Percentiles rank a stretch among this genome's conserved stretches.
phyloP scores from a whole-genome alignment of 345 rosid genomes.

The Salix koriyanagi region DNA sequence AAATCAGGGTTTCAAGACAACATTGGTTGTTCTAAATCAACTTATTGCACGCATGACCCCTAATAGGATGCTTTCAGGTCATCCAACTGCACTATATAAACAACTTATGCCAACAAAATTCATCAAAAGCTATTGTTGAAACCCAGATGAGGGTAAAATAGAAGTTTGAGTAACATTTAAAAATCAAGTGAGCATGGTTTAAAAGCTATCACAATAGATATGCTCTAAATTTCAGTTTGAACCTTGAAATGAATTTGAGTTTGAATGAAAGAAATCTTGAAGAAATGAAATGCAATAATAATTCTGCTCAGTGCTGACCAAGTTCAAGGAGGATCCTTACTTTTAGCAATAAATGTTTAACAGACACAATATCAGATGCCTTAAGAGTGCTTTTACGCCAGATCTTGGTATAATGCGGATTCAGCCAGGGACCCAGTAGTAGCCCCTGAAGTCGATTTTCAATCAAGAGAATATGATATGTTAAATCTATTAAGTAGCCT shows the following conservation, averaged over 20 bases:
- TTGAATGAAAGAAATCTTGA: background rate
- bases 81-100: background rate
- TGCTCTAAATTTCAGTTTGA: background rate
- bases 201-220: background rate
- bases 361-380: slow-evolving; percentile 50
- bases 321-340: slow-evolving; percentile 39
- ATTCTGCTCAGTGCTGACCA: background rate
- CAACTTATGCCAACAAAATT: background rate
- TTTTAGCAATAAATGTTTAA: slow-evolving; percentile 50
- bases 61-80: background rate
- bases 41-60: too few relatives aligned
- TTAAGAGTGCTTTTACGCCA: slow-evolving; percentile 62
- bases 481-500: slow-evolving; percentile 52
- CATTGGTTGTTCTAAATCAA: background rate
- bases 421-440: slow-evolving; percentile 83
- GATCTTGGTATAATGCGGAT: slow-evolving; percentile 51
- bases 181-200: background rate
- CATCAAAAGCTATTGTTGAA: background rate
- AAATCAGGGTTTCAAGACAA: background rate
- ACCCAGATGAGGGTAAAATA: background rate
- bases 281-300: background rate
- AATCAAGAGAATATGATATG: slow-evolving; percentile 50
- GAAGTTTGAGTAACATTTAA: background rate
- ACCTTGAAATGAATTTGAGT: background rate
- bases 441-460: slow-evolving; percentile 84